These are phyloP conservation scores for Auxenochlorella pyrenoidosa DNA, from an alignment of 139 green algal genomes.

Conservation along the genomic window DNA sequence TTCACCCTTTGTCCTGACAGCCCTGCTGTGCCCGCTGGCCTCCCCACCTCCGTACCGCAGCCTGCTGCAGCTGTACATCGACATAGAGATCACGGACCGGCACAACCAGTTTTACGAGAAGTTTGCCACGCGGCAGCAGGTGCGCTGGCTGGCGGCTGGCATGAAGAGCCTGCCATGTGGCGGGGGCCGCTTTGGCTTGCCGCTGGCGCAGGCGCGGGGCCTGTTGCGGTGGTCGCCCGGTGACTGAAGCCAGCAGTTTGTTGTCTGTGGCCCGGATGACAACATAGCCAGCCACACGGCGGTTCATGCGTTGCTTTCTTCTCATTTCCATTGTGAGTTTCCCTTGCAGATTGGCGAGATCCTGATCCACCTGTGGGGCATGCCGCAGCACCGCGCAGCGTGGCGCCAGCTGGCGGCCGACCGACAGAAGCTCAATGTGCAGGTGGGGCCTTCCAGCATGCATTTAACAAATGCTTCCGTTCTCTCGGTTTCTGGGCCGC, in stretches of 20 bases:
- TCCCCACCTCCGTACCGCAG: slow-evolving; percentile 3
- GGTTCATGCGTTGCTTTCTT: no score
- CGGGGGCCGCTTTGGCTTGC: no score
- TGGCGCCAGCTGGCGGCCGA: slow-evolving; percentile 47
- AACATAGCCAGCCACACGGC: no score
- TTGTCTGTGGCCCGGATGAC: no score
- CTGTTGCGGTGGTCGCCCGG: no score
- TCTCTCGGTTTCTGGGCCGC: no score
- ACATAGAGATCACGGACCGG: slow-evolving; percentile 81
- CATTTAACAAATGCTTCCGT: neutral
- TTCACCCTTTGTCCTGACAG: no score
- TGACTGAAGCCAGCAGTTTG: no score
- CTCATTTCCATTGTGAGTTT: neutral
- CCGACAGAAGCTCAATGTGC: slow-evolving; percentile 43
- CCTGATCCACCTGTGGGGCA: slow-evolving; percentile 88
- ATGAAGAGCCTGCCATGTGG: no score
- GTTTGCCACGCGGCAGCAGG: slow-evolving; percentile 85
- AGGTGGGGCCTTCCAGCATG: neutral
- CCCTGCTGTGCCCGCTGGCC: neutral
- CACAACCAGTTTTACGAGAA: slow-evolving; percentile 94
- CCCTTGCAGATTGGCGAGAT: slow-evolving; percentile 77
- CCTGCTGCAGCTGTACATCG: slow-evolving; percentile 91
- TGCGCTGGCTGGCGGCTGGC: neutral
- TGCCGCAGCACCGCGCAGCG: slow-evolving; percentile 53
- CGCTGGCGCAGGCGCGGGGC: no score